These are phyloP conservation scores for Eucalyptus camaldulensis DNA, from an alignment of 345 rosid species.

Conservation along the genomic window DNA sequence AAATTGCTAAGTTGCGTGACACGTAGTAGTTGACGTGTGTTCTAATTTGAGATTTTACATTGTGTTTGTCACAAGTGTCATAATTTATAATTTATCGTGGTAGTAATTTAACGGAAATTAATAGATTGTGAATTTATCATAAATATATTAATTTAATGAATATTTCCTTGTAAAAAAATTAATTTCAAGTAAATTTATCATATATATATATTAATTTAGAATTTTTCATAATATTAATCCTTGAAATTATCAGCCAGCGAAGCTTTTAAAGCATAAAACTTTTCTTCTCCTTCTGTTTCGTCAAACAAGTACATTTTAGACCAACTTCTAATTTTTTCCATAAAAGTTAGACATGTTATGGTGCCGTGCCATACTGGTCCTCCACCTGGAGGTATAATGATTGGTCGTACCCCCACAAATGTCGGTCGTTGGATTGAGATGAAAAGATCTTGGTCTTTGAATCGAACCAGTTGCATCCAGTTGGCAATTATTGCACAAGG, in stretches of 20 bases:
- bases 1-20: fast-evolving
- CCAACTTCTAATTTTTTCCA: neutral
- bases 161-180: fast-evolving
- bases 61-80: fast-evolving
- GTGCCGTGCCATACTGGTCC: no score
- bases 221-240: no score
- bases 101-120: no score
- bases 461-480: neutral
- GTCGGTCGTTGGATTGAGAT: neutral
- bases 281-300: neutral
- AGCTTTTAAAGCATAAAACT: neutral
- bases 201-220: fast-evolving
- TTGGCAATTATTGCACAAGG: neutral
- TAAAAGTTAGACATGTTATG: no score
- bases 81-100: no score
- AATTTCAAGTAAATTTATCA: no score
- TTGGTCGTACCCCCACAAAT: neutral
- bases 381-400: neutral
- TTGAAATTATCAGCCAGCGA: fast-evolving
- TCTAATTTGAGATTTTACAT: fast-evolving
- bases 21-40: fast-evolving
- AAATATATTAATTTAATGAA: fast-evolving
- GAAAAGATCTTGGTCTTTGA: neutral
- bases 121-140: no score
- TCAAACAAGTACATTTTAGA: neutral